Base-by-base conservation (phyloP, 2,329 filamentous ascomycete species). In the Diaporthe sp. region DNA sequence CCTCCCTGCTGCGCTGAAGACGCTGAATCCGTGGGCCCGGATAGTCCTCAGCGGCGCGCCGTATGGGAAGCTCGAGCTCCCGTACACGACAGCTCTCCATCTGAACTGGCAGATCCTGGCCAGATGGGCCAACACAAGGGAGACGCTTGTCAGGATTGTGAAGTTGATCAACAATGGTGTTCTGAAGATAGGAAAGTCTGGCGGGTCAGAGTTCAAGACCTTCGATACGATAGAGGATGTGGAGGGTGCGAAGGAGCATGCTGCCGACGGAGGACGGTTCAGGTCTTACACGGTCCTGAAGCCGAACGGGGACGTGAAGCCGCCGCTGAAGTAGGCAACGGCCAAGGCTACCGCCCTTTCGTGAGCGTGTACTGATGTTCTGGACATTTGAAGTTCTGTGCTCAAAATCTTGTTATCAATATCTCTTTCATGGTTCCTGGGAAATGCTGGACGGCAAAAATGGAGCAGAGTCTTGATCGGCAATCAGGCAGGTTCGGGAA, bases 11-110 rank as follows among this genome's bases (percentile, higher is more conserved):
- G 60, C 60, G 25, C 40, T 64, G 15, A 30, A 47, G 40, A 45
- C 28, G 40, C 60, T 47, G 17, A 47, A 33, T 17, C 25, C 40
- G 8, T 64, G 60, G 60, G 60, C 60, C 4, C 60, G 60, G 25
- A 64, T 64, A 25, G 60, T 64, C 38, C 60, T 64, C 25, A 64
- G 60, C 25, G 60, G 60, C 25, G 60, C 60, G 60, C 40, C 60
- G 40, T 64, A 64, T 25, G 60, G 60, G 9, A 64, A 42, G 40
- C 9, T 50, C 10, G 60, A 66, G 42, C 19, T 50, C 19, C 60
- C 60, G 60, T 66, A 66, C 42, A 47, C 28, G 40, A 19, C 28
- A 28, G 60, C 60, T 0, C 40, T 66, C 19, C 60, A 66, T 47
- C 19, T 66, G 28, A 50, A 66, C 60, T 66, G 60, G 60, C 60